A percentile compares a stretch with the other conserved stretches of the same genome.
Evolutionary conservation across 1,284 basidiomycete species (phyloP).

Genomic region (Albatrellus sp.): DNA sequence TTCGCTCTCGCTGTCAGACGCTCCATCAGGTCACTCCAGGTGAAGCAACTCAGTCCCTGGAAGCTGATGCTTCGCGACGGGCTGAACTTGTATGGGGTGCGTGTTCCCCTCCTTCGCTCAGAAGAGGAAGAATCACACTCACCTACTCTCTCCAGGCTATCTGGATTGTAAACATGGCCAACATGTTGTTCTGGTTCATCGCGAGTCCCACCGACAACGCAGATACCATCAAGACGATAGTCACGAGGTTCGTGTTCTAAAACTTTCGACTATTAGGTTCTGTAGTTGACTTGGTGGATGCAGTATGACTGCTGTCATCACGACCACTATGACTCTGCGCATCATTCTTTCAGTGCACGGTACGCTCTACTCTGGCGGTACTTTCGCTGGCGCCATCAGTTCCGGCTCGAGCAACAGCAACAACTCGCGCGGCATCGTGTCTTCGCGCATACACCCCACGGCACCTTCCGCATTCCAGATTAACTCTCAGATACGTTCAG

Average conservation of each 20-base stretch:
- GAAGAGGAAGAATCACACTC: background rate
- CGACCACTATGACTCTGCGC: slow-evolving; percentile 72
- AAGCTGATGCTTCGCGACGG: slow-evolving; percentile 80
- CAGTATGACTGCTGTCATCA: slow-evolving; percentile 71
- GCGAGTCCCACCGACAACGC: slow-evolving; percentile 43
- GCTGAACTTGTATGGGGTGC: slow-evolving; percentile 66
- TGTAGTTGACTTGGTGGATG: background rate
- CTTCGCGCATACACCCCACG: slow-evolving; percentile 6
- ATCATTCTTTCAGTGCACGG: slow-evolving; percentile 72
- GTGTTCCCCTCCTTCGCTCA: slow-evolving; percentile 11
- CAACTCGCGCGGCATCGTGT: slow-evolving; percentile 16
- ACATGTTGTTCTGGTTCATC: slow-evolving; percentile 75
- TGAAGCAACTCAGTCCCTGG: slow-evolving; percentile 53
- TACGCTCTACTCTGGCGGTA: slow-evolving; percentile 51
- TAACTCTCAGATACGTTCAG: slow-evolving; percentile 6
- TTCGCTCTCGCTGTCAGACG: slow-evolving; percentile 52
- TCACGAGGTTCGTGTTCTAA: slow-evolving; percentile 32
- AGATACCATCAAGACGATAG: slow-evolving; percentile 69
- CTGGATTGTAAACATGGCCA: slow-evolving; percentile 65
- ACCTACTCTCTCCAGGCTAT: slow-evolving; percentile 33
- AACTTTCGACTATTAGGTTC: background rate
- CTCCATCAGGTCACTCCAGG: slow-evolving; percentile 45
- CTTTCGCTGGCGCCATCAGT: slow-evolving; percentile 37
- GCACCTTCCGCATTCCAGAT: slow-evolving; percentile 9
- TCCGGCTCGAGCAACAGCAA: slow-evolving; percentile 13